Evolutionary conservation across 2,329 filamentous ascomycete genomes (phyloP), one percentile per base, ranked within the genome.

Genomic region (Cercospora citrullina): DNA sequence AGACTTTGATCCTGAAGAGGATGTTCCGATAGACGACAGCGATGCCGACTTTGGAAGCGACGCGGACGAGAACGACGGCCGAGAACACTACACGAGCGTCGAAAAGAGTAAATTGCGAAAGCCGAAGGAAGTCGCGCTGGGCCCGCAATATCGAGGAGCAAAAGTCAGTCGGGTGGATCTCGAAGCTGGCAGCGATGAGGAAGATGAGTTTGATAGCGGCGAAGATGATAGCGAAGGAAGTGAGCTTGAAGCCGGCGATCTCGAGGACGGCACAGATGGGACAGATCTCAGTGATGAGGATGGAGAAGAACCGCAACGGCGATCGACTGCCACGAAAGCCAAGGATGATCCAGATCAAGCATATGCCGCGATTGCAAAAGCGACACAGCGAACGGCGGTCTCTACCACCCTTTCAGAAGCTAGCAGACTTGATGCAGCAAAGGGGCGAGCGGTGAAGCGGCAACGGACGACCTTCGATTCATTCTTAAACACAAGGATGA

Each of bases 381-480:
- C 64, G 16, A 61, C 66, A 26, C 88, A 90, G 66, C 88, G 91
- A 71, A 90, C 89, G 75, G 85, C 83, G 3, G 85, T 92, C 42
- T 84, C 89, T 6, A 85, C 87, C 18, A 88, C 87, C 8, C 82
- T 91, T 48, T 86, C 87, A 1, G 84, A 90, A 75, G 89, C 90
- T 1, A 89, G 89, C 63, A 89, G 90, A 75, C 88, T 88, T 63
- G 95, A 98, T 77, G 88, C 91, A 4, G 87, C 90, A 51, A 98
- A 98, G 80, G 95, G 95, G 12, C 82, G 87, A 64, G 94, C 94
- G 0, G 92, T 99, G 42, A 94, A 93, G 74, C 84, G 89, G 66
- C 95, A 99, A 80, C 89, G 93, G 62, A 90, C 90, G 69, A 88
- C 90, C 0, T 99, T 97, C 76, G 94, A 98, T 73, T 88, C 91